Evolutionary conservation across 2,329 filamentous ascomycete species (phyloP), one percentile per base, ranked within the genome.

Genomic region (Diaporthe vaccinii): DNA sequence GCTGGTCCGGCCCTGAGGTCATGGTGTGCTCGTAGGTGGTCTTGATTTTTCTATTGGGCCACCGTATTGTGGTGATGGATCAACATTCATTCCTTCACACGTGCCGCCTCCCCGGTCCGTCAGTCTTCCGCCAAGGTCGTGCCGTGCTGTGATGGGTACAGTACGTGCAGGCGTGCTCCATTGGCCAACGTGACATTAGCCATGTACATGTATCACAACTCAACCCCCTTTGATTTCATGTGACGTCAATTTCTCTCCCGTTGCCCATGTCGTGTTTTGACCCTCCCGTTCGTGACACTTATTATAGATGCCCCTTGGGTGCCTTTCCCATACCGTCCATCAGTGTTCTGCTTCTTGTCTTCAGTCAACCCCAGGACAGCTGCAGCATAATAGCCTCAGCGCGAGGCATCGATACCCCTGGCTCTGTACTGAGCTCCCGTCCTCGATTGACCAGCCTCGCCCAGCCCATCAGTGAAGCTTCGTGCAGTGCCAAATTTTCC

Each of bases 331-430:
- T 15, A 28, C 31, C 15, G 12, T 46, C 46, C 5, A 3, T 14
- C 22, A 9, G 20, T 39, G 36, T 10, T 3, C 2, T 53, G 49
- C 9, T 25, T 55, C 34, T 28, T 22, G 14, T 25, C 65, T 31
- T 39, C 46, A 55, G 49, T 10, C 46, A 55, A 8, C 3, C 14
- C 8, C 65, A 41, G 15, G 15, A 55, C 49, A 69, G 31, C 22
- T 53, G 46, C 46, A 69, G 46, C 65, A 22, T 28, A 39, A 20
- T 14, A 68, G 65, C 65, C 65, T 53, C 46, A 28, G 44, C 46
- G 10, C 10, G 44, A 51, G 62, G 62, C 62, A 68, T 68, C 62
- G 31, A 68, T 51, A 68, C 65, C 65, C 65, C 65, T 39, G 46
- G 65, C 31, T 53, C 31, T 25, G 15, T 17, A 39, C 6, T 25